Conservation (phyloP, 2,329 filamentous ascomycete genomes). For the Penicillium brevicompactum region DNA sequence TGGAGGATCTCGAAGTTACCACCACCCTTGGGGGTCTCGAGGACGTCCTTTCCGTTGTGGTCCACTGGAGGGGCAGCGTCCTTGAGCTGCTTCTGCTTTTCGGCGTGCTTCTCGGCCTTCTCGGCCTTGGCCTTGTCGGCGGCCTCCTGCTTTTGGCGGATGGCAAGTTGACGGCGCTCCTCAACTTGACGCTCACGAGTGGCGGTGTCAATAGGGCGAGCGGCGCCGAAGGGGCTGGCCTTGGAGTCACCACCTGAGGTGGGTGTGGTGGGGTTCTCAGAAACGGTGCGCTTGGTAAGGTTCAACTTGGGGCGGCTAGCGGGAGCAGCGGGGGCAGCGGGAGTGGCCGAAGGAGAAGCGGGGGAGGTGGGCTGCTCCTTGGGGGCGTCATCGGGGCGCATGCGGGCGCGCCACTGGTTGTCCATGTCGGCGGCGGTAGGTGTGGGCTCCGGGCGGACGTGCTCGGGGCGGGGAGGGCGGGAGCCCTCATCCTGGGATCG, state of each 20-base stretch:
- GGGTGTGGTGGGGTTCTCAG: constrained; percentile 63
- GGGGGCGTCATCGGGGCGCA: constrained; percentile 79
- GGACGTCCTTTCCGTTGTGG: constrained; percentile 44
- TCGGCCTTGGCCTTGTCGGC: constrained; percentile 83
- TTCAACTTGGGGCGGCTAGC: constrained; percentile 78
- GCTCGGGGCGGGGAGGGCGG: constrained; percentile 76
- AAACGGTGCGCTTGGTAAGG: constrained; percentile 86
- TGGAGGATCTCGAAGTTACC: constrained; percentile 60
- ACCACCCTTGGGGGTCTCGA: constrained; percentile 45
- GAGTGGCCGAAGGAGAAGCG: constrained; percentile 68
- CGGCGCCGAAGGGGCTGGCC: constrained; percentile 89
- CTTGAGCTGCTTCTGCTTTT: constrained; percentile 58
- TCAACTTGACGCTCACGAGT: constrained; percentile 87
- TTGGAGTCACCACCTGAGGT: constrained; percentile 66
- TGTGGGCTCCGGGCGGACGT: constrained; percentile 61
- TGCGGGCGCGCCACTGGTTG: constrained; percentile 87
- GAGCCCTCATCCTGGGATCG: constrained; percentile 70
- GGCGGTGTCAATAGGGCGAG: constrained; percentile 90
- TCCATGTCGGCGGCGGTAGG: constrained; percentile 90
- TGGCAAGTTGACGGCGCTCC: constrained; percentile 74
- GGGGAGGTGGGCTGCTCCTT: constrained; percentile 76
- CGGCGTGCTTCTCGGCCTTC: constrained; percentile 61
- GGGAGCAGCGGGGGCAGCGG: constrained; percentile 63
- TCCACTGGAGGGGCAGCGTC: constrained; percentile 35
- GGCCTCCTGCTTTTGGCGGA: constrained; percentile 82